Evolutionary conservation across 208 protist genomes (phyloP).

Genomic region (Leishmania tropica): DNA sequence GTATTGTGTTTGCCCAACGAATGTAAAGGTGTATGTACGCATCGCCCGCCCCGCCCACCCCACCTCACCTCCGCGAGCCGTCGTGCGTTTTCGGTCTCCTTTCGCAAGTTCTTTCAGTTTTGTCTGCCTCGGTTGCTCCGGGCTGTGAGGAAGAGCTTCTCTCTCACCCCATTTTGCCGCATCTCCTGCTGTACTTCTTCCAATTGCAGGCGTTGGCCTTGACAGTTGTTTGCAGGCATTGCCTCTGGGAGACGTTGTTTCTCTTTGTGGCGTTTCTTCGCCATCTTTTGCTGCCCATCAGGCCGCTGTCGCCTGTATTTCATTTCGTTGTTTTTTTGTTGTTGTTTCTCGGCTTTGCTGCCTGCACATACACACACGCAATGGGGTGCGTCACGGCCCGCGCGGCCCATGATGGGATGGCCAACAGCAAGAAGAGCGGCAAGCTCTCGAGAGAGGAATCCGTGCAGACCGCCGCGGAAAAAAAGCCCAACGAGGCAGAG

Average conservation of each 20-base stretch:
- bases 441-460: neutral
- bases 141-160: neutral
- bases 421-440: neutral
- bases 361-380: constrained; percentile 2
- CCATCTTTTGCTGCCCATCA: neutral
- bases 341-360: neutral
- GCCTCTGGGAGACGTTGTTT: neutral
- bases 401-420: constrained; percentile 1
- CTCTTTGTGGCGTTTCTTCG: constrained; percentile 15
- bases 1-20: neutral
- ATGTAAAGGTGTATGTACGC: neutral
- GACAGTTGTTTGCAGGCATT: neutral
- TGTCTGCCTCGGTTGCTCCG: neutral
- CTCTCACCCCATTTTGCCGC: neutral
- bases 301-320: neutral
- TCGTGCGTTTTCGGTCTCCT: neutral
- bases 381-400: constrained; percentile 44
- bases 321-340: neutral
- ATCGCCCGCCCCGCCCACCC: neutral
- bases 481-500: constrained; percentile 15
- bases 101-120: neutral
- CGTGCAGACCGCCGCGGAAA: neutral
- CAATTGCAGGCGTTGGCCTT: neutral
- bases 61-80: neutral
- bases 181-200: neutral